Percentiles rank a stretch among this genome's conserved stretches.
phyloP scores from a whole-genome alignment of 2,329 filamentous ascomycete genomes.

The Aaosphaeria arxii region DNA sequence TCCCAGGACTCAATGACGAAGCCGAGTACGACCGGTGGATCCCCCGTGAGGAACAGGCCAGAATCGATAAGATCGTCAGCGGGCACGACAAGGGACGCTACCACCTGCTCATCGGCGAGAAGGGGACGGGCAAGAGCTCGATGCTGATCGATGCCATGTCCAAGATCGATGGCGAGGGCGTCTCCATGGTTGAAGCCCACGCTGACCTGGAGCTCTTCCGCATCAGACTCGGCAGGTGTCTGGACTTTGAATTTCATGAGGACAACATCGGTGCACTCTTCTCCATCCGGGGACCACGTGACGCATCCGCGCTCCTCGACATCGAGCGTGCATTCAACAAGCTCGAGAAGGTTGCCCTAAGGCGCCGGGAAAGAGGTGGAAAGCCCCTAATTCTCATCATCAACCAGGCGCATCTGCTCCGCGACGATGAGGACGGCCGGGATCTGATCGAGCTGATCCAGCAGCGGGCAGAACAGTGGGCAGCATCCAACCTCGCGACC shows the following conservation, averaged over 20 bases:
- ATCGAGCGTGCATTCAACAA: slow-evolving; percentile 98
- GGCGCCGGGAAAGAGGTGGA: slow-evolving; percentile 58
- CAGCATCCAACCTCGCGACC: slow-evolving; percentile 84
- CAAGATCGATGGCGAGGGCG: slow-evolving; percentile 82
- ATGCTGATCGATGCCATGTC: slow-evolving; percentile 97
- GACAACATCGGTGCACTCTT: slow-evolving; percentile 97
- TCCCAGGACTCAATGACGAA: slow-evolving; percentile 43
- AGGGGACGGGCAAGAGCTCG: slow-evolving; percentile 93
- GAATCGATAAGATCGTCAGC: slow-evolving; percentile 77
- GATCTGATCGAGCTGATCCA: slow-evolving; percentile 93
- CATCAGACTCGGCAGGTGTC: slow-evolving; percentile 83
- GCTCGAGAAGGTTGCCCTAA: slow-evolving; percentile 88
- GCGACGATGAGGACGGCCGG: slow-evolving; percentile 89
- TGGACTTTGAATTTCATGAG: slow-evolving; percentile 96
- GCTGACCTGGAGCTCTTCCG: slow-evolving; percentile 94
- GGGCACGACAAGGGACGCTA: slow-evolving; percentile 78
- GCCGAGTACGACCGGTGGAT: slow-evolving; percentile 70
- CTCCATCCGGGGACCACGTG: slow-evolving; percentile 86
- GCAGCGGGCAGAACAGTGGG: slow-evolving; percentile 95
- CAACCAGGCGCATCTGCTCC: slow-evolving; percentile 87
- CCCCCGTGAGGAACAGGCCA: slow-evolving; percentile 73
- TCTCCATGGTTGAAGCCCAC: slow-evolving; percentile 95
- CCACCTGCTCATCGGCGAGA: slow-evolving; percentile 87
- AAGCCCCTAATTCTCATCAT: slow-evolving; percentile 86
- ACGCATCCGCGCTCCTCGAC: slow-evolving; percentile 87